Percentiles rank a stretch among this genome's conserved stretches.
phyloP scores from a whole-genome alignment of 306 rosid species.

The Sophora flavescens region DNA sequence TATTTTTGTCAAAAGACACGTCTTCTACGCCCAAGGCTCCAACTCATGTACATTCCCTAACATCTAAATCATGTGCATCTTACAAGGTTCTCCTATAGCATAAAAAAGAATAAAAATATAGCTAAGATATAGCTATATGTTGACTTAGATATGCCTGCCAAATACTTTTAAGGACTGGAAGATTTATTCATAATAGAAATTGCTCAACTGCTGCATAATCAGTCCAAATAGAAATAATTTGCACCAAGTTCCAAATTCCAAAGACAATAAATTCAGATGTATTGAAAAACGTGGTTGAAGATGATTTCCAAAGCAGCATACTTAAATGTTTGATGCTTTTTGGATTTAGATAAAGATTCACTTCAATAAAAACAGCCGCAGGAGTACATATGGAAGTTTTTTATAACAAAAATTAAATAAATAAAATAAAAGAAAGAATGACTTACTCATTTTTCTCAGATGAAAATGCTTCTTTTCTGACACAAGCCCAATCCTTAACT shows the following conservation, averaged over 20 bases:
- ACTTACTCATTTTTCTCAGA: conserved; percentile 92
- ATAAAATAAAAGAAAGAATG: conserved; percentile 15
- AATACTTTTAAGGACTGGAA: not conserved
- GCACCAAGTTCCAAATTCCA: conserved; percentile 15
- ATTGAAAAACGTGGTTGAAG: not conserved
- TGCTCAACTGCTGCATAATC: conserved; percentile 2
- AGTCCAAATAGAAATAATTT: conserved; percentile 34
- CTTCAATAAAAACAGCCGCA: conserved; percentile 6
- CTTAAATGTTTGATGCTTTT: conserved; percentile 22
- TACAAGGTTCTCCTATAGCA: not conserved
- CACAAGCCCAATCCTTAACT: conserved; percentile 85
- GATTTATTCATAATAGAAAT: conserved; percentile 8
- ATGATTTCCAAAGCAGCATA: conserved; percentile 3
- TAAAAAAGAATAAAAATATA: not conserved
- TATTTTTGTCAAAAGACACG: not conserved
- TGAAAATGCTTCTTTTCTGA: conserved; percentile 90
- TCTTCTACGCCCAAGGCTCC: not conserved
- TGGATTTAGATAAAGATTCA: conserved; percentile 17
- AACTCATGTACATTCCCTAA: conserved; percentile 11
- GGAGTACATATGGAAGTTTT: not conserved
- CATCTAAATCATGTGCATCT: not conserved
- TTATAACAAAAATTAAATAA: conserved; percentile 28
- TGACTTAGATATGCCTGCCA: conserved; percentile 1
- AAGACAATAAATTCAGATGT: conserved; percentile 21
- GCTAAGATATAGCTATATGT: not conserved